These are phyloP conservation scores for Aureobasidium lini DNA, from an alignment of 2,329 filamentous ascomycete genomes.

Conservation along the genomic window DNA sequence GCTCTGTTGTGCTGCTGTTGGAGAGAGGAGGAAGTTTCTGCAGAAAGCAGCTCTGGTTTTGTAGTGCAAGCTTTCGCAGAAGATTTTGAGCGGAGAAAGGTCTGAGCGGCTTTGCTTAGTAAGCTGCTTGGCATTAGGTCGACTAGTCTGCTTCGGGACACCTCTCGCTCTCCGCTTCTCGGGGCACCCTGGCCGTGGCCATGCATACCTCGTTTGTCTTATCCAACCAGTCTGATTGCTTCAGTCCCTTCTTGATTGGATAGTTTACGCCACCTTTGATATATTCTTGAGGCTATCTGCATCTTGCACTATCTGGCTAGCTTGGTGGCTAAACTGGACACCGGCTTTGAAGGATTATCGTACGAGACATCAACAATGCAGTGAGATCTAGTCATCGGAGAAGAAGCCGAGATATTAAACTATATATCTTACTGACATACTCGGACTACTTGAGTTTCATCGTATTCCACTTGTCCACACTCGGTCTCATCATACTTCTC, in stretches of 20 bases:
- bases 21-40: background rate
- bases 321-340: background rate
- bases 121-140: background rate
- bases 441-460: too few relatives aligned
- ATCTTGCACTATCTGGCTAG: too few relatives aligned
- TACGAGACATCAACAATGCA: background rate
- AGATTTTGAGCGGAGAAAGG: slow-evolving; percentile 5
- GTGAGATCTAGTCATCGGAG: background rate
- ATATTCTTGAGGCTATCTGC: too few relatives aligned
- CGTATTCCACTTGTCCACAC: too few relatives aligned
- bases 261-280: too few relatives aligned
- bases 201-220: background rate
- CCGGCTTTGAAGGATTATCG: background rate
- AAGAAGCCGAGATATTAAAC: too few relatives aligned
- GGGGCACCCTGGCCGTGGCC: background rate
- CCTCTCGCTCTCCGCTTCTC: background rate
- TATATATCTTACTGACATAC: too few relatives aligned
- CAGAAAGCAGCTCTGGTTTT: slow-evolving; percentile 7
- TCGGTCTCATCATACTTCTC: too few relatives aligned
- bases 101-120: slow-evolving; percentile 1
- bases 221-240: background rate
- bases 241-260: background rate
- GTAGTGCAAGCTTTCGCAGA: slow-evolving; percentile 12
- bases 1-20: slow-evolving; percentile 4
- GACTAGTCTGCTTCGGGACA: background rate